Conservation (phyloP, 2,329 filamentous ascomycete species). For the Botryosphaeria dothidea region DNA sequence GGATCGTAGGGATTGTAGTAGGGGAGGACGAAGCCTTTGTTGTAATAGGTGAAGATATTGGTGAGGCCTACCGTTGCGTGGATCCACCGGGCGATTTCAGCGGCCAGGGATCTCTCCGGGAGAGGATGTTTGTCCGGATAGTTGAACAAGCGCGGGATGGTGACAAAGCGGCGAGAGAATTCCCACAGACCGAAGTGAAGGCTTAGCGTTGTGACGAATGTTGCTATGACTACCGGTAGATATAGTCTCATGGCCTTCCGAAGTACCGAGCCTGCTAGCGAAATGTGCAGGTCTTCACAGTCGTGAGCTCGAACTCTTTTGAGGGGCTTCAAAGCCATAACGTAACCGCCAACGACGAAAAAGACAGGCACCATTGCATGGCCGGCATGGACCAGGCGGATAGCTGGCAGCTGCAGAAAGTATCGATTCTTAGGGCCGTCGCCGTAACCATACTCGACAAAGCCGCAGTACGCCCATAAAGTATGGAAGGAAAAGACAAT, state of each 20-base stretch:
- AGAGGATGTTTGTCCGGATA: constrained; percentile 10
- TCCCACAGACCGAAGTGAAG: constrained; percentile 8
- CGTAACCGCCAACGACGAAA: constrained; percentile 51
- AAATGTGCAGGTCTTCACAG: constrained; percentile 42
- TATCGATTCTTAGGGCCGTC: constrained; percentile 16
- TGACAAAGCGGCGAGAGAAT: not conserved
- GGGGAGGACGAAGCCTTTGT: constrained; percentile 11
- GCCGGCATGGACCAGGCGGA: constrained; percentile 29
- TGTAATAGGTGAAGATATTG: constrained; percentile 7
- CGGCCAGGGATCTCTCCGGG: not conserved
- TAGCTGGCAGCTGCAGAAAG: constrained; percentile 23
- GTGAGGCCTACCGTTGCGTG: not conserved
- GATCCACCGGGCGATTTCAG: not conserved
- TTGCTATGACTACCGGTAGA: not conserved
- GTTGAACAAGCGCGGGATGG: not conserved
- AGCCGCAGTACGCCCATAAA: constrained; percentile 2
- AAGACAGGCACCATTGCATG: constrained; percentile 52
- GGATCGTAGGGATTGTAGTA: constrained; percentile 23
- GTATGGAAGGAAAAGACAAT: constrained; percentile 16
- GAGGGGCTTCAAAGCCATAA: constrained; percentile 35
- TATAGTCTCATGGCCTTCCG: constrained; percentile 42
- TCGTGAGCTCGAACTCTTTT: constrained; percentile 42
- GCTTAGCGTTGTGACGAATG: constrained; percentile 37
- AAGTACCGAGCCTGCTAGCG: constrained; percentile 45
- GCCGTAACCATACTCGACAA: constrained; percentile 18